Evolutionary conservation across 306 rosid species (phyloP).

Genomic region (Benincasa hispida): DNA sequence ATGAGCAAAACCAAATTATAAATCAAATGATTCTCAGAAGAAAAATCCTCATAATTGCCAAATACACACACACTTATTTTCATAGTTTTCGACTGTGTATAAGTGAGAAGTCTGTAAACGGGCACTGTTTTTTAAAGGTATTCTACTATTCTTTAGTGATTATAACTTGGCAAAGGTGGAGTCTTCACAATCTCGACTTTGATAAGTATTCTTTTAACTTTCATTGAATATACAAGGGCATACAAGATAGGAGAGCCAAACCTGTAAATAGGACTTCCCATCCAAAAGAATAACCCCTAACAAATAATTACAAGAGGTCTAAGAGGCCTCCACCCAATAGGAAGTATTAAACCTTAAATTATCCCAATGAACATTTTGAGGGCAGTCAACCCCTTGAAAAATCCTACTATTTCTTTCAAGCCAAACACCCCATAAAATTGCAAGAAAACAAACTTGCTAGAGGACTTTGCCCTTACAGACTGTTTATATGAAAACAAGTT

Average conservation of each 20-base stretch:
- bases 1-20: neutral
- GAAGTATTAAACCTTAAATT: too few relatives aligned
- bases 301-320: too few relatives aligned
- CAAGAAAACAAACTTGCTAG: too few relatives aligned
- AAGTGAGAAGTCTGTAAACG: neutral
- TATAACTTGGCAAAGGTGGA: neutral
- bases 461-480: too few relatives aligned
- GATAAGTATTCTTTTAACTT: neutral
- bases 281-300: neutral
- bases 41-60: neutral
- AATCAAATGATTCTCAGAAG: neutral
- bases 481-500: neutral
- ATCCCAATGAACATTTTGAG: neutral
- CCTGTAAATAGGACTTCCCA: neutral
- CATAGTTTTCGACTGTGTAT: neutral
- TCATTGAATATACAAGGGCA: neutral
- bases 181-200: neutral
- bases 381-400: too few relatives aligned
- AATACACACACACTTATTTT: neutral
- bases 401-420: too few relatives aligned
- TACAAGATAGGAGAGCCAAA: neutral
- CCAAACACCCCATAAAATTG: too few relatives aligned
- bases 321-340: neutral
- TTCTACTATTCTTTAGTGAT: neutral
- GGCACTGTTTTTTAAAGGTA: neutral